Conservation (phyloP, 2,329 filamentous ascomycete species). For the Colletotrichum theobromicola region DNA sequence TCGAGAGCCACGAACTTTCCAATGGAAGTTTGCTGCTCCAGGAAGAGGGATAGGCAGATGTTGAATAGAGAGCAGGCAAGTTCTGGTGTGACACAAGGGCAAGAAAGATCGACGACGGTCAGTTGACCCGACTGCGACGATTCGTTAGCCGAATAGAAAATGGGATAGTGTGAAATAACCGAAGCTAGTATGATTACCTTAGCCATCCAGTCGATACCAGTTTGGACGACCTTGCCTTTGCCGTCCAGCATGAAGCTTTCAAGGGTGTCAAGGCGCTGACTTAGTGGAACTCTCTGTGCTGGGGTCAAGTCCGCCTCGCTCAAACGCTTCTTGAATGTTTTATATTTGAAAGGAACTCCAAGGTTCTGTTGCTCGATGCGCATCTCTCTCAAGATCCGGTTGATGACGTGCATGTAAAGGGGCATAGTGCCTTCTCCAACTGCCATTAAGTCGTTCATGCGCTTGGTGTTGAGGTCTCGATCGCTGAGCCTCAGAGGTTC, state of each 20-base stretch:
- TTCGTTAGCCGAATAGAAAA: background rate
- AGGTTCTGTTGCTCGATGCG: slow-evolving; percentile 48
- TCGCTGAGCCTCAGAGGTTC: slow-evolving; percentile 57
- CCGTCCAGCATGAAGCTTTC: slow-evolving; percentile 63
- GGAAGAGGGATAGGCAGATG: slow-evolving; percentile 70
- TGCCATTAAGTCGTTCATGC: slow-evolving; percentile 67
- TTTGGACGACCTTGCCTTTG: background rate
- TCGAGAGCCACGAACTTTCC: slow-evolving; percentile 73
- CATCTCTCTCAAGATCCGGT: slow-evolving; percentile 62
- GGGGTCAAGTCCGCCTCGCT: slow-evolving; percentile 42
- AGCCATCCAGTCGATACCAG: slow-evolving; percentile 30
- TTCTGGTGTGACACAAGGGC: slow-evolving; percentile 70
- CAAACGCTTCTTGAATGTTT: slow-evolving; percentile 46
- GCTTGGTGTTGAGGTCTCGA: slow-evolving; percentile 57
- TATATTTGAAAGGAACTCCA: slow-evolving; percentile 52
- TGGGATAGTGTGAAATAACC: background rate
- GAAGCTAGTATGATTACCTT: slow-evolving; percentile 23
- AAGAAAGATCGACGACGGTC: slow-evolving; percentile 75
- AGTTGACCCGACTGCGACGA: slow-evolving; percentile 49
- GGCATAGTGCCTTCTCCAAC: slow-evolving; percentile 50
- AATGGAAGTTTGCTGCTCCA: slow-evolving; percentile 54
- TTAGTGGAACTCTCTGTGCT: slow-evolving; percentile 59
- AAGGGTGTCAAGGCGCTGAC: slow-evolving; percentile 64
- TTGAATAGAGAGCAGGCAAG: slow-evolving; percentile 76
- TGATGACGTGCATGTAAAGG: slow-evolving; percentile 62